Conservation (phyloP, 768 basidiomycete genomes). For the Boletus rufocinnamomeus region DNA sequence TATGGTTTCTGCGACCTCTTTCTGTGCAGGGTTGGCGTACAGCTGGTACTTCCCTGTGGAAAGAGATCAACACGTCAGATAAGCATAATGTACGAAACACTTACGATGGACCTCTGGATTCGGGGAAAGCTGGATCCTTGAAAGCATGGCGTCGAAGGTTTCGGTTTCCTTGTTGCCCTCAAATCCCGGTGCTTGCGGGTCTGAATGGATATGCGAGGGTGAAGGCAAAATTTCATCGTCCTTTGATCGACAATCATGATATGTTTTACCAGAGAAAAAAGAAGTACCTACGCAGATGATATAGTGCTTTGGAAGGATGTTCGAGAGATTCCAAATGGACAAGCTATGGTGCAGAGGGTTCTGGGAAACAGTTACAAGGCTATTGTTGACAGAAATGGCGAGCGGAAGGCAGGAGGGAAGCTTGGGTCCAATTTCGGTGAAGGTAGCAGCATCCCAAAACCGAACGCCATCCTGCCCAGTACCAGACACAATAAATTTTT, state of each 20-base stretch:
- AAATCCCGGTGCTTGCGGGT: neutral
- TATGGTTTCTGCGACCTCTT: neutral
- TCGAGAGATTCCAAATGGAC: neutral
- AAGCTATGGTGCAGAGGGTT: neutral
- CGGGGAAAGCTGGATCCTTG: neutral
- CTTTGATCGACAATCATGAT: neutral
- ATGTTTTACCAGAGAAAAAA: neutral
- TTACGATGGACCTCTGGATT: slow-evolving; percentile 7
- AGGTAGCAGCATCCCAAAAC: slow-evolving; percentile 10
- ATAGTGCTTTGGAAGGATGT: slow-evolving; percentile 5
- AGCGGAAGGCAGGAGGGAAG: slow-evolving; percentile 3
- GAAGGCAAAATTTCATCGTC: neutral
- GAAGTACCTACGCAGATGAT: neutral
- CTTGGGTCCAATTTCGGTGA: slow-evolving; percentile 5
- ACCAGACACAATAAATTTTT: slow-evolving; percentile 7
- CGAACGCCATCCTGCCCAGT: neutral
- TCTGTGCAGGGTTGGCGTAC: neutral
- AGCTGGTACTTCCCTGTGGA: slow-evolving; percentile 1
- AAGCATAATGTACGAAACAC: neutral
- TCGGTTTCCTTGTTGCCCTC: neutral
- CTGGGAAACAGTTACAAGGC: neutral
- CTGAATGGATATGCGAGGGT: neutral
- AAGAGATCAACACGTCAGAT: neutral
- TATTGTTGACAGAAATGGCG: slow-evolving; percentile 4
- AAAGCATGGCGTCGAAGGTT: neutral